A percentile compares a stretch with the other conserved stretches of the same genome.
Evolutionary conservation across 805 yeast genomes (phyloP).

Genomic region (Vanderwaltozyma yarrowii): DNA sequence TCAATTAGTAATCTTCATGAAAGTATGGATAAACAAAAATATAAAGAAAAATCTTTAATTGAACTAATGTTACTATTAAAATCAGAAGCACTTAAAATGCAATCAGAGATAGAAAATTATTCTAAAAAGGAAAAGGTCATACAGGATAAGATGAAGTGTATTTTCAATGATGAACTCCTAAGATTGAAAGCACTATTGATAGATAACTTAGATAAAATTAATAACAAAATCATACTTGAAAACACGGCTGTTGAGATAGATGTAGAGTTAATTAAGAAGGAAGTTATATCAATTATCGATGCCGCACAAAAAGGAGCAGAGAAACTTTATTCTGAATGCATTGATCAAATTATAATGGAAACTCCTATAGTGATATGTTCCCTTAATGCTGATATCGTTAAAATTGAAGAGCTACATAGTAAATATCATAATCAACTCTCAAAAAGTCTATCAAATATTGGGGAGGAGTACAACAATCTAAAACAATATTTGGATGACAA

Average conservation of each 20-base stretch:
- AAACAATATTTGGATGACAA: conserved; percentile 23
- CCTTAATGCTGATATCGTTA: conserved; percentile 11
- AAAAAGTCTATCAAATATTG: conserved; percentile 22
- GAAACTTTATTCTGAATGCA: conserved; percentile 16
- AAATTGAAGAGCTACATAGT: conserved; percentile 11
- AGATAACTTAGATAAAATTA: conserved; percentile 8
- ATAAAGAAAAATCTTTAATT: conserved; percentile 19
- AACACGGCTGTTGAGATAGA: conserved; percentile 10
- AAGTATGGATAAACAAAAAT: conserved; percentile 19
- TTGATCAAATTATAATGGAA: conserved; percentile 15
- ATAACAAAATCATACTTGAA: conserved; percentile 2
- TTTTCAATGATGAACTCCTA: conserved; percentile 17
- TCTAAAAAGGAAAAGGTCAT: conserved; percentile 14
- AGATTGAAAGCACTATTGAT: conserved; percentile 11
- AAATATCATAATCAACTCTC: conserved; percentile 14
- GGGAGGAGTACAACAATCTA: conserved; percentile 25
- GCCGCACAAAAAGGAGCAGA: conserved; percentile 12
- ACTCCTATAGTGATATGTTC: conserved; percentile 15
- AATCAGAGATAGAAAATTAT: conserved; percentile 13
- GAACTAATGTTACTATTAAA: conserved; percentile 15
- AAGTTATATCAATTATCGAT: conserved; percentile 11
- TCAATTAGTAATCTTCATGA: conserved; percentile 18
- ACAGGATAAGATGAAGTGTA: conserved; percentile 13
- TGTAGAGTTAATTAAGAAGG: conserved; percentile 13
- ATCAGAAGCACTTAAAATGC: conserved; percentile 13